phyloP scores from a whole-genome alignment of 2,329 filamentous ascomycete species.

The Colletotrichum tropicale region DNA sequence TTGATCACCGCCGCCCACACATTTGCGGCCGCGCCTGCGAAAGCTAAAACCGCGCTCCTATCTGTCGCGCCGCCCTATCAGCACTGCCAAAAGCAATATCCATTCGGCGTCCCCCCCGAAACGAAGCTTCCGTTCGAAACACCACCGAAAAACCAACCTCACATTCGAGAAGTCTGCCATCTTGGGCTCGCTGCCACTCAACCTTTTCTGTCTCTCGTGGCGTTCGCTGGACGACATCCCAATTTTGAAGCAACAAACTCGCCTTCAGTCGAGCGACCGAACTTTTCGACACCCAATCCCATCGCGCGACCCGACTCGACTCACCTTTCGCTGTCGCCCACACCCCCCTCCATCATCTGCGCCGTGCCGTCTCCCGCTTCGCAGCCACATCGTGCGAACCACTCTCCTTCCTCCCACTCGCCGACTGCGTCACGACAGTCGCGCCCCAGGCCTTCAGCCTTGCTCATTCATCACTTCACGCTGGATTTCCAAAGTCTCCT shows the following conservation, averaged over 20 bases:
- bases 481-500: neutral
- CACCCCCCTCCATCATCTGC: neutral
- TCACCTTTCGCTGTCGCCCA: neutral
- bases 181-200: neutral
- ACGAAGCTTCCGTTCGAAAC: slow-evolving; percentile 20
- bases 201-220: slow-evolving; percentile 4
- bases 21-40: slow-evolving; percentile 15
- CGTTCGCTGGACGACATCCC: slow-evolving; percentile 20
- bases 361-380: neutral
- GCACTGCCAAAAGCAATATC: slow-evolving; percentile 8
- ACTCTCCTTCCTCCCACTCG: neutral
- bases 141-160: slow-evolving; percentile 15
- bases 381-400: slow-evolving; percentile 3
- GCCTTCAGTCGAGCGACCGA: neutral
- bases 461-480: neutral
- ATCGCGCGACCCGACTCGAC: neutral
- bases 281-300: neutral
- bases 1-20: slow-evolving; percentile 18
- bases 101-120: neutral
- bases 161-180: slow-evolving; percentile 19
- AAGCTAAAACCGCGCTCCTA: slow-evolving; percentile 18
- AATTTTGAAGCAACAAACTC: neutral
- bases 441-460: neutral
- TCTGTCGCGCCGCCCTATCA: slow-evolving; percentile 15
- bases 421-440: neutral